Percentiles rank a stretch among this genome's conserved stretches.
These are phyloP conservation scores for Aspergillus persii DNA, from an alignment of 2,329 filamentous ascomycete genomes.

Conservation along the genomic window DNA sequence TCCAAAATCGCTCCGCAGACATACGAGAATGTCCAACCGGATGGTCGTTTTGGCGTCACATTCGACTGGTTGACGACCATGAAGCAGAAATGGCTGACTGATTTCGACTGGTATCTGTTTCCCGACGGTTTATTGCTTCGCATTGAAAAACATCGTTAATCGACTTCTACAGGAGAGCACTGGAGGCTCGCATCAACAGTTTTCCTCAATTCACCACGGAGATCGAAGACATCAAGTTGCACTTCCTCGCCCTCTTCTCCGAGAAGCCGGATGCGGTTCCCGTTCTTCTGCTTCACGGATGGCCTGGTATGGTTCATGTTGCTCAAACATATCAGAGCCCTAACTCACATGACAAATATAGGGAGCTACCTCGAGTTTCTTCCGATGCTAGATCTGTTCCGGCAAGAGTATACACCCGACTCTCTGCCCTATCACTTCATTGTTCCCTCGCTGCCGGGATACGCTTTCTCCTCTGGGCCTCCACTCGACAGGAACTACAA, in stretches of 20 bases:
- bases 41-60: slow-evolving; percentile 46
- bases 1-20: slow-evolving; percentile 50
- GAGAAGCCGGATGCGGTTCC: slow-evolving; percentile 47
- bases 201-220: slow-evolving; percentile 51
- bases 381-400: slow-evolving; percentile 28
- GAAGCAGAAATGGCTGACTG: slow-evolving; percentile 43
- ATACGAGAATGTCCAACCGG: slow-evolving; percentile 48
- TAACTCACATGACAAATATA: slow-evolving; percentile 2
- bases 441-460: slow-evolving; percentile 33
- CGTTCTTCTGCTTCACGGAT: slow-evolving; percentile 44
- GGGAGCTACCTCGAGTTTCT: slow-evolving; percentile 35
- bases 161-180: slow-evolving; percentile 26
- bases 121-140: too few species aligned
- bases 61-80: slow-evolving; percentile 48
- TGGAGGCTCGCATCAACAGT: slow-evolving; percentile 47
- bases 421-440: slow-evolving; percentile 31
- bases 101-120: slow-evolving; percentile 49
- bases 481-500: slow-evolving; percentile 27
- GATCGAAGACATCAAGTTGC: slow-evolving; percentile 45
- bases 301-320: slow-evolving; percentile 24
- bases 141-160: slow-evolving; percentile 11
- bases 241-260: slow-evolving; percentile 53
- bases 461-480: slow-evolving; percentile 29
- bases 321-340: too few species aligned
- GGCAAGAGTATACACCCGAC: slow-evolving; percentile 24